phyloP scores from a whole-genome alignment of 1,284 basidiomycete genomes.

The Schizophyllum amplum region DNA sequence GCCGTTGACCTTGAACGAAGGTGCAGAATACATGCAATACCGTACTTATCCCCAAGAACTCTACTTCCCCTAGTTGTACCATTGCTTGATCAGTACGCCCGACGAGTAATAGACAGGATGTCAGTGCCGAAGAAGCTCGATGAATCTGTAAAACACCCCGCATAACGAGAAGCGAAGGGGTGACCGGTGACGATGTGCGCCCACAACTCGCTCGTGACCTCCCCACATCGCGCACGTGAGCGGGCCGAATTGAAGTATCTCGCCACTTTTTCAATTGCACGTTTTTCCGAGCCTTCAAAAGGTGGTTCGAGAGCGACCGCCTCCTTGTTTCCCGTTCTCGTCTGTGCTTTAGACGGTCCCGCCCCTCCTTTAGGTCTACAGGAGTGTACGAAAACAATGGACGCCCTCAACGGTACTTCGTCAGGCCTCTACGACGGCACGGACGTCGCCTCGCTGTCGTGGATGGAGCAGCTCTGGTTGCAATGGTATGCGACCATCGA shows the following conservation, averaged over 20 bases:
- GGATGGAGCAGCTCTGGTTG: slow-evolving; percentile 76
- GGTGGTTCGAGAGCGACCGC: not conserved
- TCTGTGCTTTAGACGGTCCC: not conserved
- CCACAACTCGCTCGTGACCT: not conserved
- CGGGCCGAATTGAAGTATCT: not conserved
- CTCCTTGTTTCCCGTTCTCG: not conserved
- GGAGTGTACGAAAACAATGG: slow-evolving; percentile 9
- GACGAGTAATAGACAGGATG: no score
- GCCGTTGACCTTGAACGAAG: no score
- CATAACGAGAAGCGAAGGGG: no score
- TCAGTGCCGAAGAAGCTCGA: no score
- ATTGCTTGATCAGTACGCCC: no score
- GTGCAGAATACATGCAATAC: no score
- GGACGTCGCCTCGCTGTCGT: slow-evolving; percentile 62
- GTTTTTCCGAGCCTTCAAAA: not conserved
- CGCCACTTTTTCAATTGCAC: not conserved
- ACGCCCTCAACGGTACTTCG: slow-evolving; percentile 28
- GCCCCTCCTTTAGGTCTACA: not conserved
- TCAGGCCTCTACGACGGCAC: slow-evolving; percentile 26
- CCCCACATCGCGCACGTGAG: not conserved
- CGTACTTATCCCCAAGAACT: no score
- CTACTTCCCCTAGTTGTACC: no score
- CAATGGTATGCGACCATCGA: slow-evolving; percentile 81
- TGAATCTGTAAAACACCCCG: no score
- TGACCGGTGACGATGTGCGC: no score